Base-by-base conservation (phyloP, 345 rosid species). In the Adansonia digitata region DNA sequence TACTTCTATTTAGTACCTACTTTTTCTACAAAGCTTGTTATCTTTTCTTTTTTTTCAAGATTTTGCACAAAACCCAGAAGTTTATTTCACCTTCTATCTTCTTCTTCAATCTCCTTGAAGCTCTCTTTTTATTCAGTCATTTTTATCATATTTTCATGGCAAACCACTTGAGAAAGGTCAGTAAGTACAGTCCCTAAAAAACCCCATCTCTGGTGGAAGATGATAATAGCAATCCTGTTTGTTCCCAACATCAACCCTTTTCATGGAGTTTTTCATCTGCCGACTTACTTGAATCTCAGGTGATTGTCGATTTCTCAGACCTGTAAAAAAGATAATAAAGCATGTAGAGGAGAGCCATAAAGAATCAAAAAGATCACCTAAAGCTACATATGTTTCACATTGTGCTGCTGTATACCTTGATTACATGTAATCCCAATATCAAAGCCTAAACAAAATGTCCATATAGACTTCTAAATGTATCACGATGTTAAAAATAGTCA, bases 131-230 rank as follows among this genome's bases (percentile, higher is more conserved):
- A 27, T 49, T 55, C 22, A n/a, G 39, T n/a, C 8, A 53, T 71
- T n/a, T 31, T 31, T 14, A 42, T 34, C 17, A 59, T 15, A 15
- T 31, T 37, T n/a, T 8, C 39, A 12, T 39, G 34, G 49, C 70
- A 39, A 35, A 40, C 26, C 5, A 35, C 14, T 4, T 29, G 64
- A 24, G 34, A 31, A 31, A 3, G 49, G 6, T 78, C 78, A 83
- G 27, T 77, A 81, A 74, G 82, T 72, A 83, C 82, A 78, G 79
- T 83, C 83, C 37, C 60, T 46, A n/a, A 82, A 82, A 78, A 82
- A 64, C 35, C 69, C 79, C 81, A 85, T 85, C 43, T 85, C 81
- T 5, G 82, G 73, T 37, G 88, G 75, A 68, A 82, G 84, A 81
- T 80, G 82, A 46, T 82, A 77, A 64, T 74, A 56, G 73, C 77